Percentiles rank a stretch among this genome's conserved stretches.
phyloP scores from a whole-genome alignment of 2,329 filamentous ascomycete species.

The Exutisphaerella laricina region DNA sequence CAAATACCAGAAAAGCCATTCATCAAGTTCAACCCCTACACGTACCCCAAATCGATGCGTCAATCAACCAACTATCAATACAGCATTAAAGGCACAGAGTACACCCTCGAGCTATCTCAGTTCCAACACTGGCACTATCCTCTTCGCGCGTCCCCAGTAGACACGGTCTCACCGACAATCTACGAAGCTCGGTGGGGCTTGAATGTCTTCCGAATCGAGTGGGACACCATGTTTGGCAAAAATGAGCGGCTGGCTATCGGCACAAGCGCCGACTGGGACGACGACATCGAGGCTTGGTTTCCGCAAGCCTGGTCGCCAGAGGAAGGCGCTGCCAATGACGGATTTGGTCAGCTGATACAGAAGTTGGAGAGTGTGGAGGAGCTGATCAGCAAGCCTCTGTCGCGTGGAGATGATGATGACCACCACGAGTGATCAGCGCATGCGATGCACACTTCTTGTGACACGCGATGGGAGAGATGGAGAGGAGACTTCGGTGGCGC shows the following conservation, averaged over 20 bases:
- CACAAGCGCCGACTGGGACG: conserved; percentile 23
- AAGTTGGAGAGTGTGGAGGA: conserved; percentile 25
- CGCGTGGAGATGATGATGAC: not conserved
- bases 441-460: no score
- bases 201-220: conserved; percentile 26
- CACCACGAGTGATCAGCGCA: no score
- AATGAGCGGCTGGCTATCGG: conserved; percentile 30
- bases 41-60: conserved; percentile 18
- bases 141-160: not conserved
- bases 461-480: not conserved
- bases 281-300: conserved; percentile 30
- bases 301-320: conserved; percentile 20
- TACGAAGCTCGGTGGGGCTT: conserved; percentile 30
- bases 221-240: conserved; percentile 26
- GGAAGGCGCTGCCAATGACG: conserved; percentile 15
- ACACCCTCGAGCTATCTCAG: conserved; percentile 28
- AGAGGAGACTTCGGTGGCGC: no score
- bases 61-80: conserved; percentile 27
- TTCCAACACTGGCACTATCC: conserved; percentile 24
- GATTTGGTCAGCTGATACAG: conserved; percentile 27
- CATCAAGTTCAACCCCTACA: conserved; percentile 16
- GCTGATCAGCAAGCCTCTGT: conserved; percentile 6
- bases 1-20: conserved; percentile 14
- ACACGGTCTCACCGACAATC: conserved; percentile 2
- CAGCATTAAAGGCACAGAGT: conserved; percentile 26